Evolutionary conservation across 306 rosid species (phyloP).

Genomic region (Medicago arabica): DNA sequence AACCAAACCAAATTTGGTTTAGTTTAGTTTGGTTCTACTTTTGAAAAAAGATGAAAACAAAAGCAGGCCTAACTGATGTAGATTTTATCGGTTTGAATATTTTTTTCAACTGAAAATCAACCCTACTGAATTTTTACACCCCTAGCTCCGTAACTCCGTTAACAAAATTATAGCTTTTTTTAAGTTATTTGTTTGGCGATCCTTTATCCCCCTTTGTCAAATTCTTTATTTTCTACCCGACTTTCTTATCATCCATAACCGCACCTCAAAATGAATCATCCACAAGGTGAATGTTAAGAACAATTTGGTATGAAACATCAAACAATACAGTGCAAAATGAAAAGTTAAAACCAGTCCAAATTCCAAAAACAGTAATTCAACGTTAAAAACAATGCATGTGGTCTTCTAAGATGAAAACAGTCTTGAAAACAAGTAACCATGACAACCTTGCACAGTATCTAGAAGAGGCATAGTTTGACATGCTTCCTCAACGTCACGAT

Average conservation of each 20-base stretch:
- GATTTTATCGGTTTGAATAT: too few relatives aligned
- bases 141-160: too few relatives aligned
- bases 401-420: conserved; percentile 66
- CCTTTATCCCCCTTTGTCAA: too few relatives aligned
- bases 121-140: too few relatives aligned
- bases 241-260: not conserved
- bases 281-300: not conserved
- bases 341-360: conserved; percentile 3
- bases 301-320: not conserved
- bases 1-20: too few relatives aligned
- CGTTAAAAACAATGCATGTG: not conserved
- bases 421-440: conserved; percentile 76
- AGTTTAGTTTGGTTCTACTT: too few relatives aligned
- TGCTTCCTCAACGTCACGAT: conserved; percentile 64
- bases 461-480: conserved; percentile 77
- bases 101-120: too few relatives aligned
- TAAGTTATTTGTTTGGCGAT: too few relatives aligned
- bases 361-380: conserved; percentile 6
- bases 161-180: too few relatives aligned
- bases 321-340: not conserved
- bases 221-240: not conserved
- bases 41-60: too few relatives aligned
- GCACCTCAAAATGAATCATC: not conserved
- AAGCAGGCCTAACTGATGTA: too few relatives aligned
- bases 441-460: conserved; percentile 89